Evolutionary conservation across 352 stramenopile species (phyloP), one percentile per base, ranked within the genome.

Genomic region (Phytophthora ohioensis): DNA sequence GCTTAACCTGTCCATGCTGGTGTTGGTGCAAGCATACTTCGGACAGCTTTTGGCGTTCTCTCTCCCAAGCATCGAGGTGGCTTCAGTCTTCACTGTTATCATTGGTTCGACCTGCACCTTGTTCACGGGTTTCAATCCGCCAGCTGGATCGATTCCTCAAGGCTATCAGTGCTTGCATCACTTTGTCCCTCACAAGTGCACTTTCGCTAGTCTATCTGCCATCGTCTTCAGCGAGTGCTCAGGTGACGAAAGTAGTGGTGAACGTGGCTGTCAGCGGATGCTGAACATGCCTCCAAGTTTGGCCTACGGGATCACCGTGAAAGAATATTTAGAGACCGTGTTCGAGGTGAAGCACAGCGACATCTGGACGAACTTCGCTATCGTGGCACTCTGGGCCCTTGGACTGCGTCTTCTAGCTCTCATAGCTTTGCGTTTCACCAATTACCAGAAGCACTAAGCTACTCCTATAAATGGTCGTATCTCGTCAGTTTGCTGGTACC

Each of bases 1-100:
- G 75, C 43, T 89, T 45, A 75, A 76, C 12, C 53, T 80, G 13
- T 75, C 71, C 17, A 39, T 85, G 3, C 45, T 81, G 4, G 42
- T 91, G 49, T 46, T 88, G 3, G 64, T 85, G 42, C 71, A 84
- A 56, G 63, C 77, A 10, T 91, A 86, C 61, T 72, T 83, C 17
- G 78, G 61, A n/a, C 71, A 86, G 53, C 67, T 79, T 2, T 42
- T 90, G n/a, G 71, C 68, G 1, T 87, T 72, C 49, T 62, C 58
- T 4, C 13, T 86, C 5, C 79, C 79, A 12, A 80, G 43, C 10
- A 51, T 78, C 3, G 66, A 87, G 9, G 55, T 69, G 58, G 71
- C 68, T 0, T 65, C 63, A 1, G 68, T 82, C 41, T 58, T 80
- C 45, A 68, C 53, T 12, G 70, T 80, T 13, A 59, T 82, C 12